phyloP scores from a whole-genome alignment of 2,329 filamentous ascomycete species.

The Decorospora gaudefroyi region DNA sequence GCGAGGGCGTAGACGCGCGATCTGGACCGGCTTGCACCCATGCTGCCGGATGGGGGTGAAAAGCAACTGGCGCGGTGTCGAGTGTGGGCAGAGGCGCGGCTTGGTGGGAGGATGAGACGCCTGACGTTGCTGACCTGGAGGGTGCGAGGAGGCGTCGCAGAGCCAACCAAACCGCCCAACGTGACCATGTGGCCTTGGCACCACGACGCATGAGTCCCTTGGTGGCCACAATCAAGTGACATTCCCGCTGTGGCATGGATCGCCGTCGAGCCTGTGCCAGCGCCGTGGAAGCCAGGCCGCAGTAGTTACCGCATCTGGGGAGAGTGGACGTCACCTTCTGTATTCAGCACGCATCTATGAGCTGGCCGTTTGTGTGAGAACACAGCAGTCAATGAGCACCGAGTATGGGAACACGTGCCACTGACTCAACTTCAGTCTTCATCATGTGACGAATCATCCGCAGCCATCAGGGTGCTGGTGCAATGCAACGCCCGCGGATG shows the following conservation, averaged over 20 bases:
- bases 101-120: slow-evolving; percentile 19
- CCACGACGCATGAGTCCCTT: background rate
- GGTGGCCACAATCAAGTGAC: slow-evolving; percentile 12
- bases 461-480: no score
- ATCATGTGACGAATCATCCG: no score
- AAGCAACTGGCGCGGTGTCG: slow-evolving; percentile 18
- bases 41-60: slow-evolving; percentile 22
- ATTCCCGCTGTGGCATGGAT: slow-evolving; percentile 6
- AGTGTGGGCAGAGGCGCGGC: slow-evolving; percentile 12
- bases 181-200: slow-evolving; percentile 13
- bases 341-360: slow-evolving; percentile 1
- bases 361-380: background rate
- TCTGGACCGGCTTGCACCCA: slow-evolving; percentile 21
- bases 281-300: slow-evolving; percentile 6
- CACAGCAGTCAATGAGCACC: slow-evolving; percentile 18
- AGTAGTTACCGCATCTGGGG: slow-evolving; percentile 4
- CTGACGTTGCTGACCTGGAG: slow-evolving; percentile 11
- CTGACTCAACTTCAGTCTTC: no score
- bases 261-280: slow-evolving; percentile 14
- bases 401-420: slow-evolving; percentile 16
- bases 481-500: no score
- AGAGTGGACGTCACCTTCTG: slow-evolving; percentile 22
- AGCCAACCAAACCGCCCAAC: slow-evolving; percentile 15
- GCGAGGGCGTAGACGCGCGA: slow-evolving; percentile 23
- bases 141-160: background rate